Percentiles rank a stretch among this genome's conserved stretches.
phyloP scores from a whole-genome alignment of 106 monocot genomes.

The Alisma plantagoaquatica region DNA sequence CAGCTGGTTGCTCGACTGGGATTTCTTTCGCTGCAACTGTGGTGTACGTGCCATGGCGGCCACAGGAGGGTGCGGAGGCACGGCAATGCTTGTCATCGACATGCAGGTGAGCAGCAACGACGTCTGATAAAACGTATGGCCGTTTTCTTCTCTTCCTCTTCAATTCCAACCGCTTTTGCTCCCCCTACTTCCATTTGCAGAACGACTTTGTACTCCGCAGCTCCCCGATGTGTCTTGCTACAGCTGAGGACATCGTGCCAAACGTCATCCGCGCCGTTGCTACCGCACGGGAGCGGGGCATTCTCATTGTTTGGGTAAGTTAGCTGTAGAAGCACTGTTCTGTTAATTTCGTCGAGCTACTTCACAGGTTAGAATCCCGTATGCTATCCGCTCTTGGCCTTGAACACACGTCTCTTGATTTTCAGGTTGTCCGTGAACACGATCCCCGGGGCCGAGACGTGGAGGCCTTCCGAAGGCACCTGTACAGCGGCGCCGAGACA shows the following conservation, averaged over 20 bases:
- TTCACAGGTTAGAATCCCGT: too few species aligned
- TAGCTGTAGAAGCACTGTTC: too few species aligned
- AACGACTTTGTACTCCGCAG: slow-evolving; percentile 80
- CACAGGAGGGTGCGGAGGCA: slow-evolving; percentile 32
- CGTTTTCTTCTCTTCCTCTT: too few species aligned
- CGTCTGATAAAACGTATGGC: too few species aligned
- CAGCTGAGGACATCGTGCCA: slow-evolving; percentile 50
- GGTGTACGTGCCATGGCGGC: too few species aligned
- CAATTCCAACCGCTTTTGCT: too few species aligned
- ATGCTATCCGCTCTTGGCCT: too few species aligned
- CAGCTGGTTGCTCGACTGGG: too few species aligned
- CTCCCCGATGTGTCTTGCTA: slow-evolving; percentile 45
- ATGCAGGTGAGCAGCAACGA: too few species aligned
- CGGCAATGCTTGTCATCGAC: slow-evolving; percentile 93
- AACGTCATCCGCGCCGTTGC: slow-evolving; percentile 52
- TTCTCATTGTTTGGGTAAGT: slow-evolving; percentile 68
- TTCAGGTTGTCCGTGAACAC: slow-evolving; percentile 92
- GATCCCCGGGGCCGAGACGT: slow-evolving; percentile 82
- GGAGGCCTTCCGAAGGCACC: slow-evolving; percentile 69
- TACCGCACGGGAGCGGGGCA: slow-evolving; percentile 57
- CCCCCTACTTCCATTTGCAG: slow-evolving; percentile 16
- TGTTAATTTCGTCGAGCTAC: too few species aligned
- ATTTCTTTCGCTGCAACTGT: too few species aligned
- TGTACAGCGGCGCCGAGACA: slow-evolving; percentile 49
- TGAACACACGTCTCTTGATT: too few species aligned